Evolutionary conservation across 1,139 yeast genomes (phyloP).

Genomic region (Sugiyamaella xylanicola): DNA sequence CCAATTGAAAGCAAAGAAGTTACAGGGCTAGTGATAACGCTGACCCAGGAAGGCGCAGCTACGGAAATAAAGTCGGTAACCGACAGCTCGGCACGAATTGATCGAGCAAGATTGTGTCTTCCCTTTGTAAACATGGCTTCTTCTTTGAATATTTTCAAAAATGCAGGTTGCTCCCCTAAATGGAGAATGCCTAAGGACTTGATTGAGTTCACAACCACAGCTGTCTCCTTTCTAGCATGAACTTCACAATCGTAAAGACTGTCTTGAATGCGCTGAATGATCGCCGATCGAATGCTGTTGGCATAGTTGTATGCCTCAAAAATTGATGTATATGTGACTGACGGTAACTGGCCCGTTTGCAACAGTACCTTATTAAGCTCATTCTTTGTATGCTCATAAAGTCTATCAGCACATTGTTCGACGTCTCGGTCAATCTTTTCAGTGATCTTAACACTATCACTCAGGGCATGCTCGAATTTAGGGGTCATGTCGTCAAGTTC

Average conservation of each 20-base stretch:
- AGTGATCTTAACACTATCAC: slow-evolving; percentile 55
- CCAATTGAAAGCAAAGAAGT: background rate
- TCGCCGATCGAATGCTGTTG: slow-evolving; percentile 62
- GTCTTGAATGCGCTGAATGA: slow-evolving; percentile 63
- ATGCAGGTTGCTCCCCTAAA: slow-evolving; percentile 54
- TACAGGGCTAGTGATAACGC: slow-evolving; percentile 14
- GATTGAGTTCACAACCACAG: slow-evolving; percentile 61
- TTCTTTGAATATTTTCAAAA: slow-evolving; percentile 68
- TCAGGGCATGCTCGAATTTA: slow-evolving; percentile 56
- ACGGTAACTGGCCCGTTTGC: slow-evolving; percentile 59
- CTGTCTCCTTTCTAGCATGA: slow-evolving; percentile 63
- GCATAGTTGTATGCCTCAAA: slow-evolving; percentile 73
- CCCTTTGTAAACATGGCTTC: slow-evolving; percentile 82
- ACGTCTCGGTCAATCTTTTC: slow-evolving; percentile 64
- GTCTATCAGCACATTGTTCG: slow-evolving; percentile 60
- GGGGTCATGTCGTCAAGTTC: slow-evolving; percentile 56
- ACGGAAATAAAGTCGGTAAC: slow-evolving; percentile 71
- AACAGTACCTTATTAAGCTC: slow-evolving; percentile 57
- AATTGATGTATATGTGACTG: slow-evolving; percentile 63
- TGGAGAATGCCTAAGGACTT: slow-evolving; percentile 54
- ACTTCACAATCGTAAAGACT: slow-evolving; percentile 69
- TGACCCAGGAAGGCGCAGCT: slow-evolving; percentile 32
- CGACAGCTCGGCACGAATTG: slow-evolving; percentile 61
- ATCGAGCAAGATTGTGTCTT: slow-evolving; percentile 63
- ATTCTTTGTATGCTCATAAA: slow-evolving; percentile 62